Evolutionary conservation across 192 early-diverging fungal species (phyloP), one percentile per base, ranked within the genome.

Genomic region (Coemansia aciculifera): DNA sequence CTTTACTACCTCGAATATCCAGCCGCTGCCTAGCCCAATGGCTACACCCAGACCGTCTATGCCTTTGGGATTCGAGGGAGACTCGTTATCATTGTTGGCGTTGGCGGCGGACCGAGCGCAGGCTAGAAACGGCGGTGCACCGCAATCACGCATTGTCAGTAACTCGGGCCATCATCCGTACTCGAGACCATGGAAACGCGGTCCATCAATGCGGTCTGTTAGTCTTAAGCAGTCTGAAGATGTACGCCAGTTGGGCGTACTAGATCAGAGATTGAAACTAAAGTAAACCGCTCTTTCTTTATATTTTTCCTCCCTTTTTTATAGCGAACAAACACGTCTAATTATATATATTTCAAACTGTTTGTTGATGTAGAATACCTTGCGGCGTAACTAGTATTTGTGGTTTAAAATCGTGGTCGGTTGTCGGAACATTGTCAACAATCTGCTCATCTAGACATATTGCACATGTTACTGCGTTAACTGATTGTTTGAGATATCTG

Each of bases 141-240:
- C 66, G 32, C 57, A 63, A 29, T 19, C 62, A 27, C 69, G 70
- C 12, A 64, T 31, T 15, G 46, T 36, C 3, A 62, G 62, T 5
- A 59, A 52, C 24, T 52, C 57, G 39, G 19, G 39, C 1, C 75
- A 77, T 40, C 80, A 78, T n/a, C 75, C 76, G 48, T 78, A 78
- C 31, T 60, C 65, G 59, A 49, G 81, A 24, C 24, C 36, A 17
- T 21, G 32, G 54, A 65, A 57, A 15, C 59, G 75, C 15, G 69
- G 67, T 3, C 80, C 75, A n/a, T 37, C 75, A 0, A 64, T 71
- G 60, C 69, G 81, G n/a, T 83, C 81, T 0, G 81, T 83, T 24
- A 83, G 81, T 48, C 38, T 83, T 10, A 75, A 73, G 38, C 81
- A 83, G 62, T 75, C 75, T 0, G 81, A 83, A 46, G 81, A 83